These are phyloP conservation scores for Saccharomyces jurei DNA, from an alignment of 805 yeast species.

Conservation along the genomic window DNA sequence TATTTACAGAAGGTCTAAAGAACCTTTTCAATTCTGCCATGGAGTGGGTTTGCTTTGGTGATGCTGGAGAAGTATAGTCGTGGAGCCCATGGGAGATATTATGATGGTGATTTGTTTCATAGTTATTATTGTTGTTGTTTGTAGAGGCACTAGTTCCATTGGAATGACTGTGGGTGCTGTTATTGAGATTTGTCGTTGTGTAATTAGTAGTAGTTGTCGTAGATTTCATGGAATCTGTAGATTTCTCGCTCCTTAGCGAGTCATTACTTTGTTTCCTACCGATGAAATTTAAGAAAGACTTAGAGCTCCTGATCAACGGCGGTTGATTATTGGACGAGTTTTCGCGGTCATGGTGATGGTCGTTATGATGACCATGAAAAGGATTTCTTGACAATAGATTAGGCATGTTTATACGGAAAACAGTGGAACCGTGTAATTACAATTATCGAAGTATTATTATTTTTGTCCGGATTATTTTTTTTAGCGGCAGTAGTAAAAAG, in stretches of 20 bases:
- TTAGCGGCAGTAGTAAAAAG: background rate
- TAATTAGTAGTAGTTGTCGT: background rate
- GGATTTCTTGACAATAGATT: conserved; percentile 25
- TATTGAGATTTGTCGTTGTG: background rate
- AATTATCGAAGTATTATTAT: background rate
- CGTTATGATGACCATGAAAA: conserved; percentile 15
- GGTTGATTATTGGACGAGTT: conserved; percentile 3
- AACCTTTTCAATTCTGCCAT: conserved; percentile 69
- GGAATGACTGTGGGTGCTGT: conserved; percentile 1
- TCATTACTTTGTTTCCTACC: conserved; percentile 27
- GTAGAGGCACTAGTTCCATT: conserved; percentile 1
- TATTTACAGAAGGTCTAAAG: conserved; percentile 44
- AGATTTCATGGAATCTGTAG: conserved; percentile 19
- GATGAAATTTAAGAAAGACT: conserved; percentile 26
- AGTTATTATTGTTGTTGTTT: background rate
- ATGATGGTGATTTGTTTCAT: conserved; percentile 2
- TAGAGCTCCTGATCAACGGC: conserved; percentile 17
- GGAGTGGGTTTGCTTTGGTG: conserved; percentile 33
- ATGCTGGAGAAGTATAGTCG: conserved; percentile 13
- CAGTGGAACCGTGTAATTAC: background rate
- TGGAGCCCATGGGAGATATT: conserved; percentile 7
- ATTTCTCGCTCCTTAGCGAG: conserved; percentile 26
- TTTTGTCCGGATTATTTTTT: background rate
- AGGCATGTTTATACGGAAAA: conserved; percentile 16
- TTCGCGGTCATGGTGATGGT: background rate